A percentile compares a stretch with the other conserved stretches of the same genome.
Conservation (phyloP, 108 stramenopile species). For the Thalassiosira profunda region DNA sequence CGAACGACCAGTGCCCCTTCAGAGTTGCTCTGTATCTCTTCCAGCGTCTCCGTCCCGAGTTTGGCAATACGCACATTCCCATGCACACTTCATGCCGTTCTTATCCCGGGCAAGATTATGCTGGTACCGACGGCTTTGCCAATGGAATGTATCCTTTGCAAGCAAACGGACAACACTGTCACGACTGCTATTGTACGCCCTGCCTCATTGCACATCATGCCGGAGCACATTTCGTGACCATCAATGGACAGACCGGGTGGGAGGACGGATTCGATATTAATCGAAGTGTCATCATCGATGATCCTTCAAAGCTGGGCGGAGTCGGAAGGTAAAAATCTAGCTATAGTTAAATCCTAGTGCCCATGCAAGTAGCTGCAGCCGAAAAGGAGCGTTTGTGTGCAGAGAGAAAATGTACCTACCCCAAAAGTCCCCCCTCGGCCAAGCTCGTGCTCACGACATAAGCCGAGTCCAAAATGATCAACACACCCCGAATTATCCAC, state of each 20-base stretch:
- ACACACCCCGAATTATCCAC: no score
- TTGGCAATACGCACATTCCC: constrained; percentile 8
- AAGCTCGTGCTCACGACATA: no score
- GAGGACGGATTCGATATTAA: no score
- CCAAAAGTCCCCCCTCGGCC: no score
- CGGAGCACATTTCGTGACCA: background rate
- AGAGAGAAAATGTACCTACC: no score
- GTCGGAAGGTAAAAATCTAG: no score
- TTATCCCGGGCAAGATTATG: constrained; percentile 6
- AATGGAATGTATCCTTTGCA: constrained; percentile 26
- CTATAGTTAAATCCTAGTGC: no score
- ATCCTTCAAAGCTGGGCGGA: no score
- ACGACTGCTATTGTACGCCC: constrained; percentile 13
- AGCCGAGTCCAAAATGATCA: no score
- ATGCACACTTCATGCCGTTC: constrained; percentile 16
- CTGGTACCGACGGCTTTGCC: constrained; percentile 5
- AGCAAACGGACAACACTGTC: constrained; percentile 7
- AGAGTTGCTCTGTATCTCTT: constrained; percentile 10
- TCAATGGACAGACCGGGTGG: constrained; percentile 15
- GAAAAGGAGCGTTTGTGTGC: no score
- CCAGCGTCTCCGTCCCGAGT: constrained; percentile 1
- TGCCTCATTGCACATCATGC: constrained; percentile 13
- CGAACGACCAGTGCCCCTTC: constrained; percentile 13
- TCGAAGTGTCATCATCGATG: no score
- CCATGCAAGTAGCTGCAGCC: no score